Conservation (phyloP, 2,329 filamentous ascomycete genomes). For the Talaromyces sp. region DNA sequence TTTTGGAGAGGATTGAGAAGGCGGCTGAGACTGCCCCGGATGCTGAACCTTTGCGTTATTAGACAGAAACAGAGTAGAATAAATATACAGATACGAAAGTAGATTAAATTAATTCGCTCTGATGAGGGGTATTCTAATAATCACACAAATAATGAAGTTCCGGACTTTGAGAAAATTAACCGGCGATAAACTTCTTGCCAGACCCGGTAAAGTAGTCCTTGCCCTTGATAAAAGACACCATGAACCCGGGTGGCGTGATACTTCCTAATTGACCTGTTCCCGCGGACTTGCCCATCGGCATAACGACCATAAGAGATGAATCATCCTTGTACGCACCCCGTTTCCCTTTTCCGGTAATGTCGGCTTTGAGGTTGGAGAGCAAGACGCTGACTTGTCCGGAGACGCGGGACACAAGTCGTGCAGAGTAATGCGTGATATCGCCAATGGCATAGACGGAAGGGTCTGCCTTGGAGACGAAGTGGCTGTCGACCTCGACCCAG, state of each 20-base stretch:
- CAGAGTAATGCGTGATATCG: constrained; percentile 18
- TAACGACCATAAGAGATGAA: constrained; percentile 6
- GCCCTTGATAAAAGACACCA: constrained; percentile 21
- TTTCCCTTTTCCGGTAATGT: constrained; percentile 18
- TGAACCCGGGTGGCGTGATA: constrained; percentile 17
- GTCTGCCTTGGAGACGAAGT: constrained; percentile 16
- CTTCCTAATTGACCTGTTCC: constrained; percentile 20
- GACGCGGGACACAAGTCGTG: constrained; percentile 14
- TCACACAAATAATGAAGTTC: background rate
- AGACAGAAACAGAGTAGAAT: background rate
- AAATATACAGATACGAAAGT: background rate
- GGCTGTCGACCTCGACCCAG: constrained; percentile 23
- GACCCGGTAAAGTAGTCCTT: constrained; percentile 22
- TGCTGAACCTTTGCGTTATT: constrained; percentile 12
- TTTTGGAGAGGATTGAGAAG: constrained; percentile 20
- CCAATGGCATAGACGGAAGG: constrained; percentile 20
- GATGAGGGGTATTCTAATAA: background rate
- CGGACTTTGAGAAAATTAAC: background rate
- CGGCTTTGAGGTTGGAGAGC: constrained; percentile 20
- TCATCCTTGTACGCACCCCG: constrained; percentile 13
- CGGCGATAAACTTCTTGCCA: constrained; percentile 13
- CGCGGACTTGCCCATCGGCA: constrained; percentile 18
- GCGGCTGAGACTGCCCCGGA: constrained; percentile 6
- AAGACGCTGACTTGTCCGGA: constrained; percentile 13
- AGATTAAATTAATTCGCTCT: background rate